phyloP scores from a whole-genome alignment of 139 green algal species.

The Micromonas commoda region DNA sequence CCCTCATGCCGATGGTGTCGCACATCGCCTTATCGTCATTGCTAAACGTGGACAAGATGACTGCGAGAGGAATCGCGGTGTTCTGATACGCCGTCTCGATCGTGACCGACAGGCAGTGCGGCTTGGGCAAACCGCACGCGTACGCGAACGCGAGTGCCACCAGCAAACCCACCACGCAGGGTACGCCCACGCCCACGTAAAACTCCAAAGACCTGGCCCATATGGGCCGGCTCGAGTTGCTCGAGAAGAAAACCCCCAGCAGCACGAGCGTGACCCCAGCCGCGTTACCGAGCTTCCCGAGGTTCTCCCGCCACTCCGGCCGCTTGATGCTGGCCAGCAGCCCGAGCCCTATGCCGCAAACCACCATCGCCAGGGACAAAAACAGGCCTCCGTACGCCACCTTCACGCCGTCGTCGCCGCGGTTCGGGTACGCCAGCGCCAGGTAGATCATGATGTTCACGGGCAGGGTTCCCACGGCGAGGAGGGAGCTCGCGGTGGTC shows the following conservation, averaged over 20 bases:
- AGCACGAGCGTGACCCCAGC: constrained; percentile 11
- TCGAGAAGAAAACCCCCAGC: constrained; percentile 20
- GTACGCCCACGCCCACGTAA: constrained; percentile 13
- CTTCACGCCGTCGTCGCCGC: not conserved
- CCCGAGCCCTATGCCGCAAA: not conserved
- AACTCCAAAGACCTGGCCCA: constrained; percentile 9
- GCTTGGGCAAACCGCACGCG: not conserved
- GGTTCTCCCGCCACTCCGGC: not conserved
- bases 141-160: not conserved
- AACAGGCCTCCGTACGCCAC: not conserved
- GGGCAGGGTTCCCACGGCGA: not conserved
- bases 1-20: too few relatives aligned
- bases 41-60: constrained; percentile 16
- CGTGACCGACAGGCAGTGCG: constrained; percentile 12
- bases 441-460: constrained; percentile 26
- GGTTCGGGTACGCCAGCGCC: constrained; percentile 6
- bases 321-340: not conserved
- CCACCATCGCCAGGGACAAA: not conserved
- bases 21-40: not conserved
- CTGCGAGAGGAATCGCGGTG: constrained; percentile 26
- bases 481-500: constrained; percentile 1
- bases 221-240: constrained; percentile 22
- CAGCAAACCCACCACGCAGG: constrained; percentile 9
- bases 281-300: constrained; percentile 1
- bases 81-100: constrained; percentile 28